phyloP scores from a whole-genome alignment of 2,329 filamentous ascomycete genomes.

The Berkeleyomyces basicola region DNA sequence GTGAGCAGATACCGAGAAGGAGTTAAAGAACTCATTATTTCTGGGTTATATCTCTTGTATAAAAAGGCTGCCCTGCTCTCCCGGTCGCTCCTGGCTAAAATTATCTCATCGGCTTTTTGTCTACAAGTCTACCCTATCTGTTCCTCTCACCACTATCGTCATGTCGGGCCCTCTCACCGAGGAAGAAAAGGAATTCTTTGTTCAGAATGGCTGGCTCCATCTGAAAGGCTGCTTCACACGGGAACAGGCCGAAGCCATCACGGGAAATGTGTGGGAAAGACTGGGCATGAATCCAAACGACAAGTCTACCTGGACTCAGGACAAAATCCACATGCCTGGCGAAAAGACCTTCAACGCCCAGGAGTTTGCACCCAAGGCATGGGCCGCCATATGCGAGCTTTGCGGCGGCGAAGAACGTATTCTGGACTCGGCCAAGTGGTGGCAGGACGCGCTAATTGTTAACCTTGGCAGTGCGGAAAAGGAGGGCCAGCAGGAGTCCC shows the following conservation, averaged over 20 bases:
- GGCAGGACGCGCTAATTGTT: conserved; percentile 53
- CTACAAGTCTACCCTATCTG: background rate
- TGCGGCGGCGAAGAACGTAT: conserved; percentile 45
- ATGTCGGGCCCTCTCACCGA: conserved; percentile 20
- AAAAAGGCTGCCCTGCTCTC: background rate
- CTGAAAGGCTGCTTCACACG: conserved; percentile 22
- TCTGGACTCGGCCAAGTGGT: conserved; percentile 30
- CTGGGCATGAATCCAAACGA: conserved; percentile 48
- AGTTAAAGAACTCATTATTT: background rate
- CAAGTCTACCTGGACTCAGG: conserved; percentile 46
- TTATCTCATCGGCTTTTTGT: background rate
- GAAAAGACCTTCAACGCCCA: conserved; percentile 37
- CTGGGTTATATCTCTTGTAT: background rate
- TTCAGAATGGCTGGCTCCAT: conserved; percentile 24
- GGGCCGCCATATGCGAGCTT: conserved; percentile 49
- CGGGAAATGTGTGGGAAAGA: conserved; percentile 40
- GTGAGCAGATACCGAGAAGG: background rate
- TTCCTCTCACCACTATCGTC: background rate
- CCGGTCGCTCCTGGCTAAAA: background rate
- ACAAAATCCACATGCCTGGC: conserved; percentile 47
- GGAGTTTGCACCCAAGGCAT: conserved; percentile 46
- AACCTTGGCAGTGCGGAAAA: conserved; percentile 44
- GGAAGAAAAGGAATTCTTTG: conserved; percentile 26
- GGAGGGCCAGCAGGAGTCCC: conserved; percentile 32
- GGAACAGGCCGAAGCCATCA: conserved; percentile 23